phyloP scores from a whole-genome alignment of 2,329 filamentous ascomycete species.

The Monosporascus sp. region DNA sequence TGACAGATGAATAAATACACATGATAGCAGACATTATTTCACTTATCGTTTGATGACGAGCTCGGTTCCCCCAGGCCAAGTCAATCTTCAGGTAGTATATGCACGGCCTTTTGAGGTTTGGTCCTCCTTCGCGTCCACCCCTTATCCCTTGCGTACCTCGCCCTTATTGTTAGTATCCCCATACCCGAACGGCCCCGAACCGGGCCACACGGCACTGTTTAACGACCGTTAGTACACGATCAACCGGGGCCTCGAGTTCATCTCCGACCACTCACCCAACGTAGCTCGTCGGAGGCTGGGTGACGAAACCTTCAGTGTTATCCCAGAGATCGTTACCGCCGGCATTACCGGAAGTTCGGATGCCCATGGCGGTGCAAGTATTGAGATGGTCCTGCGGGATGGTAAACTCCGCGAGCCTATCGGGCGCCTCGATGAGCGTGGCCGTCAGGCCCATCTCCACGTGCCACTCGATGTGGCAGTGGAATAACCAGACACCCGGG shows the following conservation, averaged over 20 bases:
- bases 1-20: too few species aligned
- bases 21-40: background rate
- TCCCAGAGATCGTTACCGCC: slow-evolving; percentile 41
- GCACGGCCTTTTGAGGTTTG: background rate
- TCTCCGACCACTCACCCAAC: slow-evolving; percentile 17
- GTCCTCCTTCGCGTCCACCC: background rate
- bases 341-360: slow-evolving; percentile 58
- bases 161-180: background rate
- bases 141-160: background rate
- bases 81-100: background rate
- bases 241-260: too few species aligned
- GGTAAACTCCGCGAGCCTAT: slow-evolving; percentile 47
- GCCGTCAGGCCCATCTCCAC: slow-evolving; percentile 53
- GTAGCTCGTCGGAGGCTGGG: slow-evolving; percentile 22
- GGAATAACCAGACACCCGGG: slow-evolving; percentile 51
- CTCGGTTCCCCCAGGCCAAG: background rate
- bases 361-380: slow-evolving; percentile 38
- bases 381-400: slow-evolving; percentile 56
- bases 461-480: slow-evolving; percentile 60
- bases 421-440: slow-evolving; percentile 52
- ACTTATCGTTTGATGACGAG: too few species aligned
- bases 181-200: background rate
- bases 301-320: slow-evolving; percentile 23
- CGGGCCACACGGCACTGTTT: background rate
- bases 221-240: background rate